Base-by-base conservation (phyloP, 768 basidiomycete species). In the Lepiota brunneoincarnata region DNA sequence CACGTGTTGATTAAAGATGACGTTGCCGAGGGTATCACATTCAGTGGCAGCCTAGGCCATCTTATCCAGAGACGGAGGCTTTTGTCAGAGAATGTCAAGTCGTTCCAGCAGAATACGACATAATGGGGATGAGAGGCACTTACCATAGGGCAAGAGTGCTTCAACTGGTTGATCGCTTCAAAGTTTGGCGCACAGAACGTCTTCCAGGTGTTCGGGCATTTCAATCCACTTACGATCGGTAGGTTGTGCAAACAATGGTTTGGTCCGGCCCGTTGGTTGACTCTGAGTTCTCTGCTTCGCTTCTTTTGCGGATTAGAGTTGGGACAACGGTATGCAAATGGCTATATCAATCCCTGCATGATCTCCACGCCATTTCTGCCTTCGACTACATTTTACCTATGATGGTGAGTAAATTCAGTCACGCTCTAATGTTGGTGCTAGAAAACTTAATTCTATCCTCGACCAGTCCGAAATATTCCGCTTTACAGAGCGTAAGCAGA, bases 211-310 rank as follows among this genome's bases (percentile, higher is more conserved):
- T 83, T 21, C 81, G 86, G 31, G 91, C 91, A 3, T 87, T 91
- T 62, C 86, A 91, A 62, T 93, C 91, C 0, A 85, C 80, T n/a
- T 93, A 93, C 60, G 92, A 95, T 63, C 80, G 86, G 80, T 85
- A 64, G 36, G 75, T 65, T n/a, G n/a, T n/a, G n/a, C 43, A 51
- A 20, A 10, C 41, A 39, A 41, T 34, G 17, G 20, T 20, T 15
- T 17, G 21, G 38, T 54, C 28, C 23, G 12, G 11, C 12, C 26
- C 6, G 20, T 34, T 20, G 34, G 21, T 21, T 35, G 46, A 48
- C 18, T n/a, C n/a, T 38, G 24, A 21, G 14, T 46, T 18, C 24
- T 36, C 31, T 18, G 42, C 34, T 50, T 40, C 9, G 43, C 15
- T 57, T 43, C 35, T n/a, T 56, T 59, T 9, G 56, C 38, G 39